Percentiles rank a stretch among this genome's conserved stretches.
Evolutionary conservation across 371 early-diverging fungal species (phyloP).

Genomic region (Mucor piriformis): DNA sequence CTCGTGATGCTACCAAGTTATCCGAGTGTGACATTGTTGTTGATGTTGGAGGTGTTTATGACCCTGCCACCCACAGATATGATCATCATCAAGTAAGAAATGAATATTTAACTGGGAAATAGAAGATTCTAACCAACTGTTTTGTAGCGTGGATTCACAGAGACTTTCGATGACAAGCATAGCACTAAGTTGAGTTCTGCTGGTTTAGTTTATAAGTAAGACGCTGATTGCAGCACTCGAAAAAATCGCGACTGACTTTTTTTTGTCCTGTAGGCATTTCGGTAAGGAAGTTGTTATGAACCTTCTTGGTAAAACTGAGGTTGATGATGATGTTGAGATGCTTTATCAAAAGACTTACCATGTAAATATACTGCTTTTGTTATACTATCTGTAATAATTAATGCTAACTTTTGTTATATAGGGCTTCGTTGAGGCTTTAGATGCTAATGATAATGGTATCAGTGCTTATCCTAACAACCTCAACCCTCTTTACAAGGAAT

Average conservation of each 20-base stretch:
- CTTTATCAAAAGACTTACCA: conserved; percentile 85
- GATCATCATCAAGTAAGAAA: conserved; percentile 92
- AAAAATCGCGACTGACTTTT: not conserved
- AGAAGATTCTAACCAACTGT: not conserved
- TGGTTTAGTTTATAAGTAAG: conserved; percentile 56
- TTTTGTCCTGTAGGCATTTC: conserved; percentile 77
- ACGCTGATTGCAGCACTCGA: not conserved
- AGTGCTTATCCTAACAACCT: conserved; percentile 79
- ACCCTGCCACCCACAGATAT: conserved; percentile 76
- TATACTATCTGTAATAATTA: not conserved
- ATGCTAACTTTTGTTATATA: conserved; percentile 7
- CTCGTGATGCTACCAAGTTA: conserved; percentile 85
- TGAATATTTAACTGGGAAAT: no score
- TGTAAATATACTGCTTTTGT: conserved; percentile 25
- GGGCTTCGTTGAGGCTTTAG: conserved; percentile 78
- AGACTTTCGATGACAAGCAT: conserved; percentile 83
- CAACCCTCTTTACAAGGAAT: conserved; percentile 80
- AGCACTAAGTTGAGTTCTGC: conserved; percentile 90
- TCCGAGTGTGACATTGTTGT: conserved; percentile 90
- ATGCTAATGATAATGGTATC: conserved; percentile 91
- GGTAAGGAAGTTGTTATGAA: conserved; percentile 79
- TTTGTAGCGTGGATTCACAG: conserved; percentile 79
- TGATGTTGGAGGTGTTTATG: conserved; percentile 97
- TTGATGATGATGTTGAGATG: conserved; percentile 60
- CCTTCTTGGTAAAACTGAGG: conserved; percentile 56